Base-by-base conservation (phyloP, 176 grass and related monocot genomes). In the Secale cereale region DNA sequence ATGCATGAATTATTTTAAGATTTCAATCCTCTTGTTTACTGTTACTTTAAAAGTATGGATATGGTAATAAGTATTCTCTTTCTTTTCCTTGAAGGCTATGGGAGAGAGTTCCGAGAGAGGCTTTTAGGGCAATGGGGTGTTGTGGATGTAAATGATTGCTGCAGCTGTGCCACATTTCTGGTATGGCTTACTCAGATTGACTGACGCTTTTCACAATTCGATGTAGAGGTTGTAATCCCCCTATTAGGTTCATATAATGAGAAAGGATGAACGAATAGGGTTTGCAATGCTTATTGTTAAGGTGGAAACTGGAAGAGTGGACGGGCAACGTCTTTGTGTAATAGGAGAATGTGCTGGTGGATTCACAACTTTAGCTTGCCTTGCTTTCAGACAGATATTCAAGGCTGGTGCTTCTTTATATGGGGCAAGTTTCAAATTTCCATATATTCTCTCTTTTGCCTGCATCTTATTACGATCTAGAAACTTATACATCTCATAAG, bases 361-460 rank as follows among this genome's bases (percentile, higher is more conserved):
- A 82, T 94, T 90, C 83, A 97, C 94, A 48, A 94, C 92, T 71
- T 93, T 94, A 88, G 90, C 94, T 80, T 97, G 85, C 43, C 94
- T 97, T 87, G 94, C 94, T 81, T 97, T 97, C 74, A 94, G 83
- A 65, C 89, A 94, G 48, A 87, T 77, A n/a, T 97, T 97, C 78
- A 97, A 90, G 63, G 92, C 90, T 29, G 94, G 94, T 68, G 88
- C 92, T 74, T 94, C 94, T 69, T 70, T 88, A 87, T 97, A 85
- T 70, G 94, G 92, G 82, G 94, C 88, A 97, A 94, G 89, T 88
- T 86, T 23, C 33, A 22, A 56, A 31, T 37, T 5, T 4, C 1
- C 61, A 62, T 59, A 61, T 3, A 31, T 62, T 81, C 13, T 43
- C 33, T 40, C 35, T 65, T 76, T 27, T 70, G n/a, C 16, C 32